These are phyloP conservation scores for Aspergillaceae sp. DNA, from an alignment of 2,329 filamentous ascomycete species.

Conservation along the genomic window DNA sequence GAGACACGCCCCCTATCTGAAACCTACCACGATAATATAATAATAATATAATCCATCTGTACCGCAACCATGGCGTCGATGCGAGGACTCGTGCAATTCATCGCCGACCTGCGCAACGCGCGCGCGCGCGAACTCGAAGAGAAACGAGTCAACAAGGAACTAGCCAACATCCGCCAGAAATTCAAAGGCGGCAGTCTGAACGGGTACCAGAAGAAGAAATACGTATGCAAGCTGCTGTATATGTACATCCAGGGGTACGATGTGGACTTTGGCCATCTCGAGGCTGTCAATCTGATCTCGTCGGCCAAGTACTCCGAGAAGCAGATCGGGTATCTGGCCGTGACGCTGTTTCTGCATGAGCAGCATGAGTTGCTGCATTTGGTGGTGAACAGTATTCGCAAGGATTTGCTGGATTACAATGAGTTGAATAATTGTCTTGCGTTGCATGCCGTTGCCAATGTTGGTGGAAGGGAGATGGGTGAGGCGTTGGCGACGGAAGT, in stretches of 20 bases:
- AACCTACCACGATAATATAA: background rate
- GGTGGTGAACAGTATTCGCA: slow-evolving; percentile 96
- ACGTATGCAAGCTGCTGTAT: slow-evolving; percentile 98
- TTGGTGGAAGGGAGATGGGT: slow-evolving; percentile 93
- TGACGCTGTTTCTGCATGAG: slow-evolving; percentile 94
- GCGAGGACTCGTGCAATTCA: slow-evolving; percentile 88
- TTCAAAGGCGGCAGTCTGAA: slow-evolving; percentile 92
- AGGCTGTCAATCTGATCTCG: slow-evolving; percentile 95
- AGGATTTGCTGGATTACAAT: slow-evolving; percentile 88
- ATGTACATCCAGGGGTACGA: slow-evolving; percentile 99
- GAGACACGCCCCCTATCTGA: slow-evolving; percentile 1
- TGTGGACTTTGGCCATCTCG: slow-evolving; percentile 96
- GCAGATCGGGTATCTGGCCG: slow-evolving; percentile 96
- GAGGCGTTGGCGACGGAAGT: slow-evolving; percentile 88
- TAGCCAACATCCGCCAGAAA: slow-evolving; percentile 97
- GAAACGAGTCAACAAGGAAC: slow-evolving; percentile 98
- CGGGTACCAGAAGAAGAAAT: slow-evolving; percentile 99
- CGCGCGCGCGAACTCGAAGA: slow-evolving; percentile 92
- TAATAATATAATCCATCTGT: background rate
- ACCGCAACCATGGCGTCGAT: slow-evolving; percentile 37
- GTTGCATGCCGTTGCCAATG: slow-evolving; percentile 94
- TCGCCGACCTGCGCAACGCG: slow-evolving; percentile 90
- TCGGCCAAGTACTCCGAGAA: slow-evolving; percentile 98
- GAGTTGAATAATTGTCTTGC: slow-evolving; percentile 96
- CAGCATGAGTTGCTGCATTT: slow-evolving; percentile 91